Evolutionary conservation across 2,329 filamentous ascomycete species (phyloP), one percentile per base, ranked within the genome.

Genomic region (Trichoderma sp.): DNA sequence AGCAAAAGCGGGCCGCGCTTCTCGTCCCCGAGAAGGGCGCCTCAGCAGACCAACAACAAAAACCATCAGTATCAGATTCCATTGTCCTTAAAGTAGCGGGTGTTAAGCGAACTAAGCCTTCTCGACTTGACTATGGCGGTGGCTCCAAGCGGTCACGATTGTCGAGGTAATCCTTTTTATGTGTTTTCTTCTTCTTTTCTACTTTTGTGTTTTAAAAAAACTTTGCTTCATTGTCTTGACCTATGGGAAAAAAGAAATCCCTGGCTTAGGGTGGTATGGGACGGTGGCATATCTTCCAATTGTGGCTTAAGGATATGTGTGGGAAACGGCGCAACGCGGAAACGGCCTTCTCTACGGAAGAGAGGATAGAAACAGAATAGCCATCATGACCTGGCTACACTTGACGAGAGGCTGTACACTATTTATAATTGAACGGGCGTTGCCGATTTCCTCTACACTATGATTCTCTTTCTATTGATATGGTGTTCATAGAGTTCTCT

Each of bases 21-120:
- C 69, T 74, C 71, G 71, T 74, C 63, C 70, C 70, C 55, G 72
- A 74, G 71, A 76, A 71, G 73, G 71, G 72, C 70, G 72, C 68
- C 72, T 72, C 71, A 66, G 67, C 72, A 65, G 70, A 74, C 60
- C 59, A 66, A 46, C 24, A 49, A 52, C 24, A 49, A 52, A 10
- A 39, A 66, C 21, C 71, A 74, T 54, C 39, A 43, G 16, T 73
- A 72, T 71, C 68, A 69, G 70, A 71, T 58, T 73, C 70, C 66
- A 71, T 72, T 71, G 66, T 74, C 66, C 72, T 74, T 56, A 72
- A 74, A 60, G 69, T 76, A 61, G 69, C 70, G 59, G 72, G 69
- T 37, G 34, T 59, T 30, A 68, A 63, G 52, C 66, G 59, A 13
- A 24, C 32, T 4, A 68, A 54, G 26, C 21, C 66, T 37, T 43